Evolutionary conservation across 768 basidiomycete species (phyloP).

Genomic region (Leccinum fibrillosum): DNA sequence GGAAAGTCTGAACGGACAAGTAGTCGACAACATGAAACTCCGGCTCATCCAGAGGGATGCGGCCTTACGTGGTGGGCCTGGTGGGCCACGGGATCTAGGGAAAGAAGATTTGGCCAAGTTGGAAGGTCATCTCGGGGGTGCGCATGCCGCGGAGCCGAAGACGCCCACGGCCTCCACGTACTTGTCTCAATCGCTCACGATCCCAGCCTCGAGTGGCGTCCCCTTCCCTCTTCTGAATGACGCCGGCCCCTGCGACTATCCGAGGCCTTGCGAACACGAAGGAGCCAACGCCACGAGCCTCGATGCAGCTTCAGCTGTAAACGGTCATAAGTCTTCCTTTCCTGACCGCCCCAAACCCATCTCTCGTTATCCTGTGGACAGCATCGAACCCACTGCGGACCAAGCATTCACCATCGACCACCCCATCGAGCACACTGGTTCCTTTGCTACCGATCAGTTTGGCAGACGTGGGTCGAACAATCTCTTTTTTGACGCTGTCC

Average conservation of each 20-base stretch:
- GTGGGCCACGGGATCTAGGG: constrained; percentile 23
- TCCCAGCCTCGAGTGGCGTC: constrained; percentile 20
- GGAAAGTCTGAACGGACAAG: constrained; percentile 45
- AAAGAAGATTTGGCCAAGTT: constrained; percentile 25
- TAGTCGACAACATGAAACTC: constrained; percentile 52
- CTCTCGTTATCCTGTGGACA: constrained; percentile 17
- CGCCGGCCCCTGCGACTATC: constrained; percentile 16
- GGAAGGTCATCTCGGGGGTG: constrained; percentile 32
- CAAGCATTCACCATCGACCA: constrained; percentile 13
- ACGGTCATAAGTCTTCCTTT: constrained; percentile 8
- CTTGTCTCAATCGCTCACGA: constrained; percentile 31
- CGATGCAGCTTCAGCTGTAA: constrained; percentile 10
- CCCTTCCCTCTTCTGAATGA: constrained; percentile 26
- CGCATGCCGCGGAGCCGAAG: constrained; percentile 36
- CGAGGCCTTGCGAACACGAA: constrained; percentile 22
- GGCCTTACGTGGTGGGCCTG: constrained; percentile 17
- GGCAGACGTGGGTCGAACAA: constrained; percentile 36
- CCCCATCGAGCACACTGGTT: constrained; percentile 10
- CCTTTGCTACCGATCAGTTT: constrained; percentile 19
- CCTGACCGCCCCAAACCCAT: constrained; percentile 18
- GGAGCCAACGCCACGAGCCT: constrained; percentile 9
- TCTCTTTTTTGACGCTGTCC: constrained; percentile 38
- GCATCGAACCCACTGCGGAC: constrained; percentile 12
- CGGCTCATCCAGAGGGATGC: constrained; percentile 37
- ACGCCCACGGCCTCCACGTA: constrained; percentile 34